Percentiles rank a stretch among this genome's conserved stretches.
Conservation (phyloP, 176 grass and related monocot species). For the Puya raimondii region DNA sequence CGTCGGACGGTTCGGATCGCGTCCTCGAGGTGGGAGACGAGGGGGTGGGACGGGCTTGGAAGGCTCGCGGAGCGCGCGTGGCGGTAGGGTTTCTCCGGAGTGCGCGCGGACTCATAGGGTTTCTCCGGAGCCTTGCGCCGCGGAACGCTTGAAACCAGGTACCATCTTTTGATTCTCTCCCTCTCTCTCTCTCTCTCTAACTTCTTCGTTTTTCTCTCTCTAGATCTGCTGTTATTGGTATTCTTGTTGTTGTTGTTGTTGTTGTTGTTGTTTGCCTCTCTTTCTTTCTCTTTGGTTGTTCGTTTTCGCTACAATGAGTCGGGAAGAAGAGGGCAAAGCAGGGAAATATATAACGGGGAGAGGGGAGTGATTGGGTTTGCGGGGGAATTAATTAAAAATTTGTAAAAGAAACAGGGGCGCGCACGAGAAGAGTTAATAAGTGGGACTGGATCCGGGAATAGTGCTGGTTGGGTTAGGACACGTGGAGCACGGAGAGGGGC, state of each 20-base stretch:
- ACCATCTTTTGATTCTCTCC: slow-evolving; percentile 25
- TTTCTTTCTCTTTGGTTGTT: neutral
- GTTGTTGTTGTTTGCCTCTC: neutral
- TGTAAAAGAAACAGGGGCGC: neutral
- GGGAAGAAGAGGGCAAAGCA: neutral
- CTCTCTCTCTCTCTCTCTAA: neutral
- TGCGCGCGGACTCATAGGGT: slow-evolving; percentile 11
- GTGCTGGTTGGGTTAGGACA: neutral
- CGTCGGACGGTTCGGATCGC: slow-evolving; percentile 12
- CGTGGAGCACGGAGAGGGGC: neutral
- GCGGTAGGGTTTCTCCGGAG: neutral
- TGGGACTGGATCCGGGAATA: slow-evolving; percentile 41
- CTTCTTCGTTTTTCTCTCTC: no score
- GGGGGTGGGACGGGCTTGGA: slow-evolving; percentile 34
- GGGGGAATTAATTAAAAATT: neutral
- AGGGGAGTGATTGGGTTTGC: neutral
- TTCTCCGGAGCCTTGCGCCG: neutral
- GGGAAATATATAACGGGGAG: slow-evolving; percentile 13
- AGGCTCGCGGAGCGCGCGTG: slow-evolving; percentile 52
- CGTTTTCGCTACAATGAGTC: neutral
- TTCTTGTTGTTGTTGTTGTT: no score
- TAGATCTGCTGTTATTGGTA: neutral
- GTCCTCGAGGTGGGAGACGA: slow-evolving; percentile 29
- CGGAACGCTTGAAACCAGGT: slow-evolving; percentile 42
- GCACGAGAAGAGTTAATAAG: neutral